Evolutionary conservation across 2,329 filamentous ascomycete genomes (phyloP), one percentile per base, ranked within the genome.

Genomic region (Ophiostoma australiae): DNA sequence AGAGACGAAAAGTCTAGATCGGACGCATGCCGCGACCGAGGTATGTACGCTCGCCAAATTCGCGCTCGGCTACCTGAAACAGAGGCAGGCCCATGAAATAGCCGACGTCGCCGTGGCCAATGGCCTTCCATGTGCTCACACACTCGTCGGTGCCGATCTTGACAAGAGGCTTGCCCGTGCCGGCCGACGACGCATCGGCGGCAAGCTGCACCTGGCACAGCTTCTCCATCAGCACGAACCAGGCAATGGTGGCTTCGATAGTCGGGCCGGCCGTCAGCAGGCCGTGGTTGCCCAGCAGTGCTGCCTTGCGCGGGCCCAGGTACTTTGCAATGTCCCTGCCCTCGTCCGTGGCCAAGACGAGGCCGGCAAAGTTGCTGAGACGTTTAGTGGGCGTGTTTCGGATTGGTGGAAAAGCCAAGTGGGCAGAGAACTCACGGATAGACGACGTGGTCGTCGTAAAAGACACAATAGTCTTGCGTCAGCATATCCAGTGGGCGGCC

Each of bases 191-290:
- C 0, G 86, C 86, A 76, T 90, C 87, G 8, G 84, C 83, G 72
- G 83, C 77, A 55, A 90, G 77, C 76, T 93, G 91, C 13, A 89
- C 82, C 70, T 88, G 84, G 75, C 90, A 93, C 10, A 85, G 89
- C 86, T 20, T 87, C 81, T 90, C 88, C 79, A 89, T 83, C n/a
- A 86, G 77, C 1, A 83, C 83, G 76, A 88, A 89, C 37, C 89
- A 77, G 75, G 85, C 89, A 0, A 86, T 86, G 0, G 87, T 87
- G 77, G 89, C 87, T 73, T 89, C 88, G 4, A 90, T 87, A 0
- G 87, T 90, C 2, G 76, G 75, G 1, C 88, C 88, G 0, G 86
- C 85, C 0, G 86, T 89, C 68, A 90, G 75, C n/a, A 90, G 77
- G 0, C 88, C 88, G 76, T 90, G 87, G 75, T 90, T 90, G 68